Percentiles rank a stretch among this genome's conserved stretches.
Evolutionary conservation across 1,139 yeast species (phyloP).

Genomic region (Yamadazyma siamensis): DNA sequence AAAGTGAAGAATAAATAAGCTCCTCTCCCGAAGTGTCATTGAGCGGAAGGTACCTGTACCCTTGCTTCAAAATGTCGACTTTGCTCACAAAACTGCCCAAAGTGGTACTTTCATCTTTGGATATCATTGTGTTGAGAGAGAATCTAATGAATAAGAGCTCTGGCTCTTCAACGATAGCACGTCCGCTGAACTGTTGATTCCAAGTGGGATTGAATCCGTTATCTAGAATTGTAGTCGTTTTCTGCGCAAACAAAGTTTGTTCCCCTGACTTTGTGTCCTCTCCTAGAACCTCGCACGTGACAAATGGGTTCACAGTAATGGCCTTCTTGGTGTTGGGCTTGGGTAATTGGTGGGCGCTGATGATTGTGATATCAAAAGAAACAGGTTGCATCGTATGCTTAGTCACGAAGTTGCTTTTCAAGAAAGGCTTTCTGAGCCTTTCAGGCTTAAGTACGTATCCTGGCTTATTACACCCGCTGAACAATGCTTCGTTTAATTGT

Average conservation of each 20-base stretch:
- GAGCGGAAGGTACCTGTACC: constrained; percentile 78
- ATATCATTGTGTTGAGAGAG: constrained; percentile 19
- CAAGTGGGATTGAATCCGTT: constrained; percentile 90
- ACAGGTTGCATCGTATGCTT: constrained; percentile 19
- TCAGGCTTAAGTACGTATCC: constrained; percentile 82
- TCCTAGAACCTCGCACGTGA: constrained; percentile 56
- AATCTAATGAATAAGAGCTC: constrained; percentile 32
- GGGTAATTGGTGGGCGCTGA: constrained; percentile 87
- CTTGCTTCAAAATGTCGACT: constrained; percentile 58
- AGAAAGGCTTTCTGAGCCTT: constrained; percentile 32
- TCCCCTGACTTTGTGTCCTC: constrained; percentile 17
- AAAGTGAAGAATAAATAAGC: constrained; percentile 72
- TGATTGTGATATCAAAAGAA: constrained; percentile 38
- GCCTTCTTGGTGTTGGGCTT: constrained; percentile 42
- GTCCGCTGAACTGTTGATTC: constrained; percentile 54
- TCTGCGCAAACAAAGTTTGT: constrained; percentile 28
- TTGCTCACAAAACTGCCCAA: constrained; percentile 62
- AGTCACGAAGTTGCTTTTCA: too few relatives aligned
- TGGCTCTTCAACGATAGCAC: constrained; percentile 29
- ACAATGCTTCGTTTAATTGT: constrained; percentile 85
- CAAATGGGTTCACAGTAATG: constrained; percentile 51
- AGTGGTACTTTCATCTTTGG: constrained; percentile 24
- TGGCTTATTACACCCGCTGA: constrained; percentile 50
- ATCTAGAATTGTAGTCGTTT: constrained; percentile 28
- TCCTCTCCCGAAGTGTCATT: constrained; percentile 79